phyloP scores from a whole-genome alignment of 1,139 yeast species.

The Casaregolazyma lundiana region DNA sequence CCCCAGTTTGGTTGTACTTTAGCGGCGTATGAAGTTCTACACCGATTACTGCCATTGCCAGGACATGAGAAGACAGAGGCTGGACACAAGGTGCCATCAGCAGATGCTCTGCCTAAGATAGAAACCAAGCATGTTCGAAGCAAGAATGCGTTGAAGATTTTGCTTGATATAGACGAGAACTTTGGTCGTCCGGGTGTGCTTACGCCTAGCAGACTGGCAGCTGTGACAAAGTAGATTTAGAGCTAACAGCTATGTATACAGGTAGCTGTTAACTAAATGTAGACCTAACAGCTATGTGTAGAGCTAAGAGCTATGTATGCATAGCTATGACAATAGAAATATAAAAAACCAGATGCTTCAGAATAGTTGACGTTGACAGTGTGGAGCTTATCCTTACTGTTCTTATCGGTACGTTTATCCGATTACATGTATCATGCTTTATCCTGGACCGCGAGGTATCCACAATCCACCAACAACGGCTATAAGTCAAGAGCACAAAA shows the following conservation, averaged over 20 bases:
- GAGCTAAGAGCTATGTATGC: too few species aligned
- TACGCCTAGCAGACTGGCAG: constrained; percentile 28
- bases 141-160: constrained; percentile 41
- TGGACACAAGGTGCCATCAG: constrained; percentile 39
- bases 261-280: too few species aligned
- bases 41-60: constrained; percentile 52
- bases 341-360: too few species aligned
- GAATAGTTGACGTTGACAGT: too few species aligned
- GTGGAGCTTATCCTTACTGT: too few species aligned
- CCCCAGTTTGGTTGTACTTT: constrained; percentile 98
- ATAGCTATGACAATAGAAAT: too few species aligned
- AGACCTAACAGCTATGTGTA: too few species aligned
- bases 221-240: constrained; percentile 31
- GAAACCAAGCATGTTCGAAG: constrained; percentile 39
- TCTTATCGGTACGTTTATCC: too few species aligned
- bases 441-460: too few species aligned
- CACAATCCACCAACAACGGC: too few species aligned
- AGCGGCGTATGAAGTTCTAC: constrained; percentile 90
- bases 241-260: background rate
- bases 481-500: too few species aligned
- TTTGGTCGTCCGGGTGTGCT: constrained; percentile 38
- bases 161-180: constrained; percentile 43
- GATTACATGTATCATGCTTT: too few species aligned
- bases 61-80: constrained; percentile 38
- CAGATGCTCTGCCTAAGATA: constrained; percentile 28